These are phyloP conservation scores for Pseudovirgaria hyperparasitica DNA, from an alignment of 2,329 filamentous ascomycete genomes.

Conservation along the genomic window DNA sequence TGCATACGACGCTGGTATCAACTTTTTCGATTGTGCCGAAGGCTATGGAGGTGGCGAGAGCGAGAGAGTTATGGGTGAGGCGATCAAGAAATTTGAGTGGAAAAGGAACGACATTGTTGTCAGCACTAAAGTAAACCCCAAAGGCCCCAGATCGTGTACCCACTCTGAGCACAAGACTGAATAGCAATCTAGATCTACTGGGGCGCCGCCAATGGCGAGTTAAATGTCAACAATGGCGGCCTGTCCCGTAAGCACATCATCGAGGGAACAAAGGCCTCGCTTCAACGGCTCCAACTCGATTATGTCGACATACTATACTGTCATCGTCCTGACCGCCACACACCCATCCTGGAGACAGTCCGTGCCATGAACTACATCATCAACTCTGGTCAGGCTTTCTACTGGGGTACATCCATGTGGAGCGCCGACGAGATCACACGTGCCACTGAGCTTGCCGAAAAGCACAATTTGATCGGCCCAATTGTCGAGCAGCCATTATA, in stretches of 20 bases:
- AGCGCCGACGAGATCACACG: conserved; percentile 45
- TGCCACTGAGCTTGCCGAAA: conserved; percentile 46
- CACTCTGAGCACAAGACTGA: background rate
- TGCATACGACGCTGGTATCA: conserved; percentile 45
- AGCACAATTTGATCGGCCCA: conserved; percentile 47
- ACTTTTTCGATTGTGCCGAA: conserved; percentile 50
- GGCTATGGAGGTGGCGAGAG: conserved; percentile 40
- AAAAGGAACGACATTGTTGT: conserved; percentile 45
- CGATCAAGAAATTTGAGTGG: conserved; percentile 46
- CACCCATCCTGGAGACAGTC: conserved; percentile 59
- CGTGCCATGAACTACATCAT: conserved; percentile 61
- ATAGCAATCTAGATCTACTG: conserved; percentile 43
- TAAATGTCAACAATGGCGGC: conserved; percentile 51
- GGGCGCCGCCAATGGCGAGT: conserved; percentile 40
- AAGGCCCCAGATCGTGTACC: background rate
- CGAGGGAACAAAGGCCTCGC: conserved; percentile 48
- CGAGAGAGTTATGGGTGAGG: conserved; percentile 42
- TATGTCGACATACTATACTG: conserved; percentile 60
- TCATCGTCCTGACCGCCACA: conserved; percentile 53
- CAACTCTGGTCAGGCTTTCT: conserved; percentile 52
- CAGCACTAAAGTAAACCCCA: conserved; percentile 40
- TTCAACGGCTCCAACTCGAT: conserved; percentile 43
- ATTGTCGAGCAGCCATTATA: conserved; percentile 45
- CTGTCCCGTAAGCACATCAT: conserved; percentile 58
- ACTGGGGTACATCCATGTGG: conserved; percentile 54